phyloP scores from a whole-genome alignment of 192 early-diverging fungal species.

The Lobosporangium transversale region DNA sequence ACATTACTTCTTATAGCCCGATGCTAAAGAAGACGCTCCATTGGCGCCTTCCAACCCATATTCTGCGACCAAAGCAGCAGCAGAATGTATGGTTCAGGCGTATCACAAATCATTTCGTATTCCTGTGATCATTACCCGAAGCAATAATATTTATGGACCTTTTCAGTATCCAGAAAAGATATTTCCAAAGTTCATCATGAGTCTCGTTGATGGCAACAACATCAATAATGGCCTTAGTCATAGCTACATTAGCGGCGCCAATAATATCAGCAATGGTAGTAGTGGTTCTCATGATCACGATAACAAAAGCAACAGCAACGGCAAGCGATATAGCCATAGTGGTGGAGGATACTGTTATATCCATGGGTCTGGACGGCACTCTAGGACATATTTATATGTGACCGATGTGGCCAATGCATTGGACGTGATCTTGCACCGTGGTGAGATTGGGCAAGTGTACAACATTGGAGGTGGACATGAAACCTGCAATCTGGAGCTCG shows the following conservation, averaged over 20 bases:
- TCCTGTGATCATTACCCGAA: constrained; percentile 82
- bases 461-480: constrained; percentile 81
- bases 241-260: not conserved
- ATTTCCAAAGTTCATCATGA: constrained; percentile 84
- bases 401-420: constrained; percentile 77
- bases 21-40: constrained; percentile 69
- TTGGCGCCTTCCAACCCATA: constrained; percentile 83
- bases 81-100: constrained; percentile 78
- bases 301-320: too few species aligned
- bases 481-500: constrained; percentile 74
- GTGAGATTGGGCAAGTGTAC: constrained; percentile 77
- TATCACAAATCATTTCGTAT: constrained; percentile 82
- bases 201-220: constrained; percentile 47
- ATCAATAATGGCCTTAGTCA: not conserved
- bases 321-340: not conserved
- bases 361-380: constrained; percentile 79
- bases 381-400: constrained; percentile 79
- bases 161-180: constrained; percentile 89
- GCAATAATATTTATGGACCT: constrained; percentile 85
- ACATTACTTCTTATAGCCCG: constrained; percentile 64
- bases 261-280: too few species aligned
- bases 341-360: constrained; percentile 57
- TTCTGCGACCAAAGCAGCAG: constrained; percentile 88
- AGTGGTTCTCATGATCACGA: too few species aligned
- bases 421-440: constrained; percentile 71